phyloP scores from a whole-genome alignment of 1,284 basidiomycete species.

The Sutorius eximius region DNA sequence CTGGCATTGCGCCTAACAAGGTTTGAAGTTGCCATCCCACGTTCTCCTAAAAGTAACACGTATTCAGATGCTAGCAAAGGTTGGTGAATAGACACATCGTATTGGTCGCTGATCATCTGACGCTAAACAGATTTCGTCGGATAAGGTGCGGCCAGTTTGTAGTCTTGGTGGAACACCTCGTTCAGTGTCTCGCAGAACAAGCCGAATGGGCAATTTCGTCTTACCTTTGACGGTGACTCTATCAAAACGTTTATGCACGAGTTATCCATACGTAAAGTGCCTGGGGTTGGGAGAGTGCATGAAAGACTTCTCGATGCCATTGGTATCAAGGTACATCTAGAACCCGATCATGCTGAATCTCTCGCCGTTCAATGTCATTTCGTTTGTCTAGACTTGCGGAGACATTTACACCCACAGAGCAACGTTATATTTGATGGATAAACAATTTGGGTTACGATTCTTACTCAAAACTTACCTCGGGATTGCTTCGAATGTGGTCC shows the following conservation, averaged over 20 bases:
- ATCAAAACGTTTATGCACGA: conserved; percentile 75
- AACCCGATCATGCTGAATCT: neutral
- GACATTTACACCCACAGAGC: conserved; percentile 80
- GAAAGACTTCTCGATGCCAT: conserved; percentile 85
- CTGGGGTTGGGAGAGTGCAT: conserved; percentile 85
- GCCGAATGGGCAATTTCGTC: conserved; percentile 87
- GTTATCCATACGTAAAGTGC: conserved; percentile 79
- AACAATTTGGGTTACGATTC: conserved; percentile 75
- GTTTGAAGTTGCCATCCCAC: conserved; percentile 37
- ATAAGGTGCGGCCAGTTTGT: conserved; percentile 54
- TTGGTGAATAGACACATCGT: conserved; percentile 26
- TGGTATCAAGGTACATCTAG: conserved; percentile 69
- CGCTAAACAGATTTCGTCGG: conserved; percentile 81
- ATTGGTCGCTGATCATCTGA: conserved; percentile 2
- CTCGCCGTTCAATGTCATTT: conserved; percentile 1
- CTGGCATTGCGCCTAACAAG: conserved; percentile 90
- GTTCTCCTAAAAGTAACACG: conserved; percentile 18
- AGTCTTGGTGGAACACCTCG: neutral
- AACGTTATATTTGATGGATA: conserved; percentile 77
- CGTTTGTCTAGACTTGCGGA: conserved; percentile 67
- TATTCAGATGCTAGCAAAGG: conserved; percentile 75
- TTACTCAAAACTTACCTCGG: conserved; percentile 81
- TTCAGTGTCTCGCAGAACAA: conserved; percentile 65
- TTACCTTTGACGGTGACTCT: conserved; percentile 63
- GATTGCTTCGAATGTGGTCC: conserved; percentile 79